Percentiles rank a stretch among this genome's conserved stretches.
These are phyloP conservation scores for Drosera capensis DNA, from an alignment of 148 eudicot species.

Conservation along the genomic window DNA sequence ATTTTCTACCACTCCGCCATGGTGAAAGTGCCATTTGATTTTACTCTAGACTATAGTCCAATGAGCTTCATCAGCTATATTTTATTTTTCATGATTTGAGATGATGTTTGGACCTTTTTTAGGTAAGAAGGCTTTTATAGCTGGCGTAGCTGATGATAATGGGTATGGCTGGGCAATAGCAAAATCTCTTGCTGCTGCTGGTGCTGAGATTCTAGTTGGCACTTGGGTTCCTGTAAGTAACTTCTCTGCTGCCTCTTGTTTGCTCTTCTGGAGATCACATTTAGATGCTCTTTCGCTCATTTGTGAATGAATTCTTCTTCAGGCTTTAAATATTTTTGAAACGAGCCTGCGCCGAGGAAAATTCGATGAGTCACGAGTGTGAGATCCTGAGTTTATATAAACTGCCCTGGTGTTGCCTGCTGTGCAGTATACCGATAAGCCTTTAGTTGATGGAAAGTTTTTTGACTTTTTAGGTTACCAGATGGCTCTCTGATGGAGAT, in stretches of 20 bases:
- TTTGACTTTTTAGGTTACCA: constrained; percentile 46
- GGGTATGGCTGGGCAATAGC: constrained; percentile 99
- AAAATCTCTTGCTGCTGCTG: constrained; percentile 88
- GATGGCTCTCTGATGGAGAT: constrained; percentile 96
- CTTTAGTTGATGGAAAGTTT: constrained; percentile 3
- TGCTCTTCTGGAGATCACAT: neutral
- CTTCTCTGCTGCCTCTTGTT: neutral
- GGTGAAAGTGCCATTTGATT: no score
- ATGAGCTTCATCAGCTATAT: no score
- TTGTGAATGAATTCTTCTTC: no score
- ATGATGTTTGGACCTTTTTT: neutral
- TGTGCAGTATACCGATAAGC: no score
- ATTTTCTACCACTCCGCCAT: no score
- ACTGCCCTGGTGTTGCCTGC: no score
- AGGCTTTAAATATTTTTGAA: constrained; percentile 93
- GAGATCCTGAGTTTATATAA: no score
- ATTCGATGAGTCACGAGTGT: constrained; percentile 88
- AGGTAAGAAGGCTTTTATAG: constrained; percentile 95
- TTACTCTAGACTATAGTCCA: neutral
- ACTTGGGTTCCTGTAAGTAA: constrained; percentile 95
- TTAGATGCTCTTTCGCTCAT: no score
- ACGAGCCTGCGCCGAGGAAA: constrained; percentile 90
- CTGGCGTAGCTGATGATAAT: constrained; percentile 91
- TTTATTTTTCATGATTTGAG: neutral
- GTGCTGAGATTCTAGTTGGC: constrained; percentile 96